These are phyloP conservation scores for Pseudogymnoascus sp. DNA, from an alignment of 2,329 filamentous ascomycete species.

Conservation along the genomic window DNA sequence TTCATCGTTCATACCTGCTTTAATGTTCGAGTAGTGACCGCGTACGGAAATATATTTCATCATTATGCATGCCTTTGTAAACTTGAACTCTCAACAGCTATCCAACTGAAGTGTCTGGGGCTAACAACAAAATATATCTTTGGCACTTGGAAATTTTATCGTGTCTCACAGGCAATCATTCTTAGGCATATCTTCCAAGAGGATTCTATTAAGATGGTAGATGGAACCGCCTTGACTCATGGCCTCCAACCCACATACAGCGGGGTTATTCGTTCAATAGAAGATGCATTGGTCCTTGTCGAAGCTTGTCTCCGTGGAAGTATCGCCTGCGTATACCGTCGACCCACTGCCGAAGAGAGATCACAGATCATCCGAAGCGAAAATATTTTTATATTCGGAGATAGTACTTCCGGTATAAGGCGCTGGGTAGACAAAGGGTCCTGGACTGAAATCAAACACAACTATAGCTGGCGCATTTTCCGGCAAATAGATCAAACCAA, in stretches of 20 bases:
- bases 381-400: conserved; percentile 85
- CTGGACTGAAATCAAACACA: conserved; percentile 74
- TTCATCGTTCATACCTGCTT: not conserved
- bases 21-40: not conserved
- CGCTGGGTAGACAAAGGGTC: conserved; percentile 87
- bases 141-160: not conserved
- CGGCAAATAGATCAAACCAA: not conserved
- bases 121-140: not conserved
- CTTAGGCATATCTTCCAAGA: not conserved
- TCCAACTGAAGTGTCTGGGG: not conserved
- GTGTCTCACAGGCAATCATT: not conserved
- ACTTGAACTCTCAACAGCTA: not conserved
- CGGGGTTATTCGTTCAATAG: conserved; percentile 60
- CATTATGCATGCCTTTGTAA: not conserved
- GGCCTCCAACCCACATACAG: conserved; percentile 53
- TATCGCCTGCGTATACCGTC: conserved; percentile 67
- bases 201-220: not conserved
- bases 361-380: conserved; percentile 71
- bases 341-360: conserved; percentile 80
- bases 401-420: conserved; percentile 84
- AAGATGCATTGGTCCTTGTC: conserved; percentile 72
- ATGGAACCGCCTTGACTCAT: not conserved
- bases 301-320: conserved; percentile 67
- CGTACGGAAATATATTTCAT: not conserved
- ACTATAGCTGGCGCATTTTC: not conserved